Evolutionary conservation across 306 rosid genomes (phyloP).

Genomic region (Dryas alaskensis): DNA sequence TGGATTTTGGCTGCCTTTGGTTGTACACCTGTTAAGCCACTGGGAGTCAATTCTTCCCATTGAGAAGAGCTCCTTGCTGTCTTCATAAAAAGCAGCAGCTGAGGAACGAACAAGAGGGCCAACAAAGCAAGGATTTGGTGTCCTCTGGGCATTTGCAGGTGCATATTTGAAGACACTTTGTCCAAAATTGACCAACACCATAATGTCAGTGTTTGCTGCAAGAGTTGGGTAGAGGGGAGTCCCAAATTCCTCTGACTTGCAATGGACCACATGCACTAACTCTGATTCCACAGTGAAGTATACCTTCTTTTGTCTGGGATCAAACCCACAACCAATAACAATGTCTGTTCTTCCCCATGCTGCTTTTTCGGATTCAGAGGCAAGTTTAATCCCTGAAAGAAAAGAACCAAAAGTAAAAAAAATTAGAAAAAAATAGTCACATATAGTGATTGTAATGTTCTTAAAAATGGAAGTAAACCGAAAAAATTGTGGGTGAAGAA

Average conservation of each 20-base stretch:
- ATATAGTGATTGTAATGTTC: background rate
- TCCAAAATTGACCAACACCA: slow-evolving; percentile 72
- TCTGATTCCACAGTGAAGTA: slow-evolving; percentile 84
- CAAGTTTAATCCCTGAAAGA: slow-evolving; percentile 67
- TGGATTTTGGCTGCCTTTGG: slow-evolving; percentile 38
- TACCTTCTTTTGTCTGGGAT: slow-evolving; percentile 76
- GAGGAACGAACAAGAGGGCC: slow-evolving; percentile 45
- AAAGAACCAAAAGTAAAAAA: slow-evolving; percentile 4
- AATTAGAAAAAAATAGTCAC: background rate
- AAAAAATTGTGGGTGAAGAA: background rate
- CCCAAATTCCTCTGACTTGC: slow-evolving; percentile 72
- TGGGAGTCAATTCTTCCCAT: slow-evolving; percentile 87
- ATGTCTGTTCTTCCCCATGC: slow-evolving; percentile 66
- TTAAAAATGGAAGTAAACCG: background rate
- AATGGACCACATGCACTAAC: slow-evolving; percentile 62
- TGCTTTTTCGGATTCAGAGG: slow-evolving; percentile 53
- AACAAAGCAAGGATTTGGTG: slow-evolving; percentile 83
- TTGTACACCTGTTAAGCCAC: slow-evolving; percentile 41
- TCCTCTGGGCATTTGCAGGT: slow-evolving; percentile 79
- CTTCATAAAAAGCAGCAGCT: slow-evolving; percentile 53
- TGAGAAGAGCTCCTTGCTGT: slow-evolving; percentile 88
- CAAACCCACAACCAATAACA: slow-evolving; percentile 88
- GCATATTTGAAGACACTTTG: slow-evolving; percentile 74
- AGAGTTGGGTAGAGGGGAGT: slow-evolving; percentile 66
- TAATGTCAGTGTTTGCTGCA: slow-evolving; percentile 54